phyloP scores from a whole-genome alignment of 345 rosid species.

The Alliaria petiolata region DNA sequence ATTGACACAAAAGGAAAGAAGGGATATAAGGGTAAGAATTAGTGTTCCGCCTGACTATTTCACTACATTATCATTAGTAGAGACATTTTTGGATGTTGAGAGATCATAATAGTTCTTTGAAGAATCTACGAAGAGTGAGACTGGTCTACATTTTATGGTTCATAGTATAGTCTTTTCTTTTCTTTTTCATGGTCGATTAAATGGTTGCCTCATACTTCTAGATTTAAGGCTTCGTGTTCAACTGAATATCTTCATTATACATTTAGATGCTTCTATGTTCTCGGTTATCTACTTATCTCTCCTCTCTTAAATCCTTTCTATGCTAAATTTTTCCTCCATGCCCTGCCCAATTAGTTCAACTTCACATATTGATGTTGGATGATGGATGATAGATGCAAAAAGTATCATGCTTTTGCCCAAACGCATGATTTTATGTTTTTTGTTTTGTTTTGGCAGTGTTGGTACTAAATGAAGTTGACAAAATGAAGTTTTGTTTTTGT shows the following conservation, averaged over 20 bases:
- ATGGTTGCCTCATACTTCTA: not conserved
- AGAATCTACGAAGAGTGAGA: not conserved
- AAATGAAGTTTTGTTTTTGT: too few relatives aligned
- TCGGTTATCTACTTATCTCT: not conserved
- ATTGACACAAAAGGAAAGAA: conserved; percentile 82
- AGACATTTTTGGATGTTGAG: not conserved
- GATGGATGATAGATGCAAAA: not conserved
- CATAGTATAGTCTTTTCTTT: not conserved
- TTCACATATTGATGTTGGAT: not conserved
- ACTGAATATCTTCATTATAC: not conserved
- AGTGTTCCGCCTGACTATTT: not conserved
- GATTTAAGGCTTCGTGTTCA: not conserved
- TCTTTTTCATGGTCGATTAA: not conserved
- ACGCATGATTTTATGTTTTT: not conserved
- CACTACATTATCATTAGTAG: not conserved
- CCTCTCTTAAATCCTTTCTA: not conserved
- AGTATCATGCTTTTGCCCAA: not conserved
- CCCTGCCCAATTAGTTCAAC: not conserved
- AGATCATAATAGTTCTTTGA: not conserved
- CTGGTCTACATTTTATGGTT: not conserved
- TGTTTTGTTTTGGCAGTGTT: not conserved
- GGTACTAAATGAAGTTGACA: too few relatives aligned
- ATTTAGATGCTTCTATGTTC: not conserved
- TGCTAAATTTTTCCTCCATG: not conserved
- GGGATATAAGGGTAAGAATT: conserved; percentile 68